A percentile compares a stretch with the other conserved stretches of the same genome.
Evolutionary conservation across 1,139 yeast species (phyloP).

Genomic region (Zygoascus meyerae): DNA sequence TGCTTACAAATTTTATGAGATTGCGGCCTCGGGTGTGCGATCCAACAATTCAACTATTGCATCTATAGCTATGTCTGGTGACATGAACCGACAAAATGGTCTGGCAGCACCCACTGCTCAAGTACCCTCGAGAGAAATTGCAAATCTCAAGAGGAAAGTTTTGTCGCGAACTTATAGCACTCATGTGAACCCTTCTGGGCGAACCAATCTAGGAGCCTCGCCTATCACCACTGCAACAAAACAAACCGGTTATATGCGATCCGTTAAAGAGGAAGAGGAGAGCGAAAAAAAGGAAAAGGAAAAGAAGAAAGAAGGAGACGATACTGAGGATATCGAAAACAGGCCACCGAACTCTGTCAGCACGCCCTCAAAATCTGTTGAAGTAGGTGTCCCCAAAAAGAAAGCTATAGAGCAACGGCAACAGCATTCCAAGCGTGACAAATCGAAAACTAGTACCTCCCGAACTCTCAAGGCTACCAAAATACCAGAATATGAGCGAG

Average conservation of each 20-base stretch:
- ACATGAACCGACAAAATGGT: conserved; percentile 48
- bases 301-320: too few species aligned
- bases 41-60: conserved; percentile 51
- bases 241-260: not conserved
- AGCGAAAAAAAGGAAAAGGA: not conserved
- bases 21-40: conserved; percentile 70
- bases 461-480: not conserved
- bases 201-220: not conserved
- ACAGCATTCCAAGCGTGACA: not conserved
- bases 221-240: not conserved
- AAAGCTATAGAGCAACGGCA: conserved; percentile 5
- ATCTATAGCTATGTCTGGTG: conserved; percentile 31
- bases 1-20: conserved; percentile 44
- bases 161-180: conserved; percentile 19
- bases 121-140: conserved; percentile 62
- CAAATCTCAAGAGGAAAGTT: conserved; percentile 50
- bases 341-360: too few species aligned
- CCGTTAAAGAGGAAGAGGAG: conserved; percentile 16
- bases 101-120: conserved; percentile 63
- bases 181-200: not conserved
- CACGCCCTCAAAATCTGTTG: too few species aligned
- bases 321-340: too few species aligned
- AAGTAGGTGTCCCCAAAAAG: not conserved
- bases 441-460: not conserved
- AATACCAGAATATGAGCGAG: conserved; percentile 2